Evolutionary conservation across 2,329 filamentous ascomycete species (phyloP).

Genomic region (Colletotrichum eremochloae): DNA sequence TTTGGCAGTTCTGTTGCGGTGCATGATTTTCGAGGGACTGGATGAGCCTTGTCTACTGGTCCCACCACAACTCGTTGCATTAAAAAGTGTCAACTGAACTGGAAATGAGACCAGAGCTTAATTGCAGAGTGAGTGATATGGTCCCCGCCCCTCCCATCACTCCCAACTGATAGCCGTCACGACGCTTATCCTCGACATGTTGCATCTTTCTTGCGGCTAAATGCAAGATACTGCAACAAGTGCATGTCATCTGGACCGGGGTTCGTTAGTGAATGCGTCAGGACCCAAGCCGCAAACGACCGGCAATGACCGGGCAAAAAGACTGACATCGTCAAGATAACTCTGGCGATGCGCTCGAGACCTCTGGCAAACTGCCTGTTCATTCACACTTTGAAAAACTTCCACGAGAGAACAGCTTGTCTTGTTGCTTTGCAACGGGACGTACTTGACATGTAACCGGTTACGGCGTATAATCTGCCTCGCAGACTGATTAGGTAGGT

Average conservation of each 20-base stretch:
- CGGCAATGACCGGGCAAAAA: conserved; percentile 6
- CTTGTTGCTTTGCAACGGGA: conserved; percentile 4
- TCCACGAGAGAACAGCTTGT: not conserved
- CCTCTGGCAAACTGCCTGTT: conserved; percentile 29
- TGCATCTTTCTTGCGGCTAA: not conserved
- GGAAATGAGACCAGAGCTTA: not conserved
- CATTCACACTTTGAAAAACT: conserved; percentile 33
- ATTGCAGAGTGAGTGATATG: not conserved
- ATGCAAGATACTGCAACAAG: conserved; percentile 15
- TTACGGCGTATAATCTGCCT: not conserved
- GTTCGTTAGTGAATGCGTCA: conserved; percentile 10
- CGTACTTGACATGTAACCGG: not conserved
- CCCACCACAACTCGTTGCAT: not conserved
- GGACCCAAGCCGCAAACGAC: conserved; percentile 31
- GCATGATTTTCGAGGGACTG: not conserved
- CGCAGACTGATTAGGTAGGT: conserved; percentile 5
- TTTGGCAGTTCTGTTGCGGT: not conserved
- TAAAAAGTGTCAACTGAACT: not conserved
- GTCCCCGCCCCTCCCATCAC: not conserved
- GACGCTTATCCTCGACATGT: not conserved
- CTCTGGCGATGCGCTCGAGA: conserved; percentile 15
- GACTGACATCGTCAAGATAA: not conserved
- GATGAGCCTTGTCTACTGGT: not conserved
- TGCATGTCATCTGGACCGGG: conserved; percentile 20
- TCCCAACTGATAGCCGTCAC: too few species aligned